A percentile compares a stretch with the other conserved stretches of the same genome.
phyloP scores from a whole-genome alignment of 2,329 filamentous ascomycete genomes.

The Huntiella omanensis region DNA sequence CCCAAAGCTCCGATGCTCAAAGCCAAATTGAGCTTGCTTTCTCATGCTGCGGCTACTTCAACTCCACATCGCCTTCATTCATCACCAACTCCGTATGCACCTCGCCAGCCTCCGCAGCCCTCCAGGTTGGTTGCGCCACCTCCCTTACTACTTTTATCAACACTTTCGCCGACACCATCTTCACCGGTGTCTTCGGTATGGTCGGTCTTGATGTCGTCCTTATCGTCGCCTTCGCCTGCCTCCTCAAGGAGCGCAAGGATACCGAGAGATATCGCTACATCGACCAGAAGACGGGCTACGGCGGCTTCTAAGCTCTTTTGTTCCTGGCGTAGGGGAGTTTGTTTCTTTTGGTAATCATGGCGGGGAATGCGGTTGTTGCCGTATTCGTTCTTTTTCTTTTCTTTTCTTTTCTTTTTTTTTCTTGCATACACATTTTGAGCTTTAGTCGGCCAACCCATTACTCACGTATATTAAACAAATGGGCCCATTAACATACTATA shows the following conservation, averaged over 20 bases:
- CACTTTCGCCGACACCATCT: constrained; percentile 53
- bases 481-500: too few species aligned
- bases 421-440: neutral
- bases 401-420: constrained; percentile 2
- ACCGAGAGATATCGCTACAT: constrained; percentile 61
- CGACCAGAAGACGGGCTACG: constrained; percentile 53
- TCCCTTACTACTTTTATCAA: constrained; percentile 52
- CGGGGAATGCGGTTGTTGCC: neutral
- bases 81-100: constrained; percentile 49
- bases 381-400: neutral
- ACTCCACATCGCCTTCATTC: constrained; percentile 53
- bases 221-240: constrained; percentile 51
- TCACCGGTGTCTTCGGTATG: constrained; percentile 63
- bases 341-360: neutral
- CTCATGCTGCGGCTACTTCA: constrained; percentile 62
- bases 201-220: constrained; percentile 52
- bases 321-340: neutral
- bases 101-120: constrained; percentile 49
- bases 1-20: constrained; percentile 38
- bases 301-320: constrained; percentile 23
- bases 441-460: too few species aligned
- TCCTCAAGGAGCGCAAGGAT: constrained; percentile 67
- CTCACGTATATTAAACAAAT: too few species aligned
- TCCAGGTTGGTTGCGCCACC: constrained; percentile 49
- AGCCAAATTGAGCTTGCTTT: constrained; percentile 55